Base-by-base conservation (phyloP, 1,139 yeast genomes). In the Petasospora fabianii region DNA sequence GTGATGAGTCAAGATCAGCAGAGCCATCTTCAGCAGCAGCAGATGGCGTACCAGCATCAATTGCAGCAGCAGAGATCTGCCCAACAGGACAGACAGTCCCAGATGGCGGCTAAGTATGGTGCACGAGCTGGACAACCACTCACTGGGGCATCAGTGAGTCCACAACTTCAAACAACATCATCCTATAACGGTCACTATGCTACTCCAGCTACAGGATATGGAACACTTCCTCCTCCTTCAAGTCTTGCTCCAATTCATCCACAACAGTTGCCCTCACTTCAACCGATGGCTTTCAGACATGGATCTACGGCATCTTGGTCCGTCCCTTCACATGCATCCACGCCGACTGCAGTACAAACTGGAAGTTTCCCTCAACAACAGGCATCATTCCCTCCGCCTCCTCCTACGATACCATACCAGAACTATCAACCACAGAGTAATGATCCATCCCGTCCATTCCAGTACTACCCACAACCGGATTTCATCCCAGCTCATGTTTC, bases 31-130 rank as follows among this genome's bases (percentile, higher is more conserved):
- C 27, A 21, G 20, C 27, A 22, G 13, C 27, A 49, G 21, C 50
- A 48, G 24, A 34, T 38, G 5, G 47, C 46, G 31, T 49, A 41
- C 38, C 49, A 46, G 27, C 48, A 41, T 20, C 47, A 41, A 13
- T 35, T 45, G 6, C 49, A 40, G 9, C 39, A 30, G 5, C 49
- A 43, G 14, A 51, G 47, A 13, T 46, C 38, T 12, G 36, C 38
- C n/a, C 55, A 51, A 28, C 52, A 48, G 20, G 20, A 13, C n/a
- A 31, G 46, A 8, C 53, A 51, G 27, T 27, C 20, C 7, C 51
- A 49, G 31, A 44, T 52, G 42, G 53, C 54, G 10, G 51, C 51
- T 3, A 50, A 47, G 33, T 51, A 51, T 31, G 51, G 53, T 17
- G 43, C 33, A 10, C 37, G 38, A 21, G 12, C 20, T 6, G 38